Conservation (phyloP, 805 yeast genomes). For the Tetrapisispora iriomotensis region DNA sequence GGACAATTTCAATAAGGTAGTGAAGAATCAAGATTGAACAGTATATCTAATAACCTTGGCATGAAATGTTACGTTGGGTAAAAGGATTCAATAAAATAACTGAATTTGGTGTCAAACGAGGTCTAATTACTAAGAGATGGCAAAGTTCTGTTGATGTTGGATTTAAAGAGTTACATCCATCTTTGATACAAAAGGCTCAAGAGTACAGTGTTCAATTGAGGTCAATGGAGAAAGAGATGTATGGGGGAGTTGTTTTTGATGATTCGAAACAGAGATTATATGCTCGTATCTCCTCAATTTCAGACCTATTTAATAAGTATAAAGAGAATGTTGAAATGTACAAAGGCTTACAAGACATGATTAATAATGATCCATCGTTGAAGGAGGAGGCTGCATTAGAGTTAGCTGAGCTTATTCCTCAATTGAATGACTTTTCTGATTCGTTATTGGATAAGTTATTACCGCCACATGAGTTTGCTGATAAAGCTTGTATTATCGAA, state of each 20-base stretch:
- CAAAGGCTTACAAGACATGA: constrained; percentile 28
- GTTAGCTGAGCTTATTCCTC: constrained; percentile 37
- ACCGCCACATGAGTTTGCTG: constrained; percentile 70
- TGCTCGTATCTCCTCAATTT: constrained; percentile 36
- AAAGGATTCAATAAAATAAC: too few species aligned
- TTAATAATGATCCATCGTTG: constrained; percentile 27
- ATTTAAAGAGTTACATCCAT: constrained; percentile 38
- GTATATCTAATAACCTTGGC: too few species aligned
- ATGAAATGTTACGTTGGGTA: too few species aligned
- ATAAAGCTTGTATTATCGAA: constrained; percentile 71
- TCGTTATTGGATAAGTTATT: constrained; percentile 49
- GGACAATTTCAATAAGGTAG: too few species aligned
- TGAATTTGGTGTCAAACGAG: too few species aligned
- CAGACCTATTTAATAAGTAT: constrained; percentile 35
- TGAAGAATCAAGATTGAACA: too few species aligned
- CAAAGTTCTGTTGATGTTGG: not conserved
- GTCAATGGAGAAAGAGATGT: constrained; percentile 33
- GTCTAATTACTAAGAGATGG: constrained; percentile 1
- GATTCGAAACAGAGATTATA: constrained; percentile 40
- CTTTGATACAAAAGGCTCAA: constrained; percentile 40
- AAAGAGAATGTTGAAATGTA: constrained; percentile 24
- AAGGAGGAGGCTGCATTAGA: constrained; percentile 56
- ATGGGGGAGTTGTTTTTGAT: constrained; percentile 36
- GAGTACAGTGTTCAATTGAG: constrained; percentile 33
- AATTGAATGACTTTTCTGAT: constrained; percentile 33